Percentiles rank a stretch among this genome's conserved stretches.
Conservation (phyloP, 2,329 filamentous ascomycete genomes). For the Cladosporium sp. region DNA sequence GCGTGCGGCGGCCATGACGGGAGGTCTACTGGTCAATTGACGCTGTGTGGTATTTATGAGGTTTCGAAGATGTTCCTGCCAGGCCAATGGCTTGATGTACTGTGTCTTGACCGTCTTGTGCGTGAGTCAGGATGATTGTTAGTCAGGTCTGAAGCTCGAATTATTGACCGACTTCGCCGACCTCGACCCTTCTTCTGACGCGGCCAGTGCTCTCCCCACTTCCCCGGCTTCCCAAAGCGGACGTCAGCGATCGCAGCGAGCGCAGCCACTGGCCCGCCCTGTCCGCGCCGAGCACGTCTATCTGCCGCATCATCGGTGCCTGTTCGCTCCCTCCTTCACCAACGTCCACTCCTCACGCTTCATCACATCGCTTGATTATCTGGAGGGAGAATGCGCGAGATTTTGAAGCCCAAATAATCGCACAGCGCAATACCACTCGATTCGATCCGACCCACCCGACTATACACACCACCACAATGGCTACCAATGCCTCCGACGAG, state of each 20-base stretch:
- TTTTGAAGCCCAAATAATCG: background rate
- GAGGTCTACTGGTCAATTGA: background rate
- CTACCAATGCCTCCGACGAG: slow-evolving; percentile 11
- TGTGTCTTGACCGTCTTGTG: background rate
- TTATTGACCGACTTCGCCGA: no score
- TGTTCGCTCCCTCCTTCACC: background rate
- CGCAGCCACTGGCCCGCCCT: no score
- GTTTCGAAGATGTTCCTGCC: background rate
- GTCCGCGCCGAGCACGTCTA: no score
- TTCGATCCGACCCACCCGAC: background rate
- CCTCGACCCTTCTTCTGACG: no score
- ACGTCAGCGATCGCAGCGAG: no score
- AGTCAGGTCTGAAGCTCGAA: background rate
- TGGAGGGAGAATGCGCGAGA: background rate
- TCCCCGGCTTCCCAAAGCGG: no score
- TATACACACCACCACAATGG: background rate
- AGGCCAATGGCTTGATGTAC: background rate
- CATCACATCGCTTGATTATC: background rate
- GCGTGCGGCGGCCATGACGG: slow-evolving; percentile 19
- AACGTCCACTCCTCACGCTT: no score
- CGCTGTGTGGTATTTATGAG: background rate
- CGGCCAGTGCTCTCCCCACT: no score
- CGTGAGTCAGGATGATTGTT: background rate
- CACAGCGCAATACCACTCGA: background rate
- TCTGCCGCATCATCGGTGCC: background rate